phyloP scores from a whole-genome alignment of 2,329 filamentous ascomycete species.

The Ilyonectria destructans region DNA sequence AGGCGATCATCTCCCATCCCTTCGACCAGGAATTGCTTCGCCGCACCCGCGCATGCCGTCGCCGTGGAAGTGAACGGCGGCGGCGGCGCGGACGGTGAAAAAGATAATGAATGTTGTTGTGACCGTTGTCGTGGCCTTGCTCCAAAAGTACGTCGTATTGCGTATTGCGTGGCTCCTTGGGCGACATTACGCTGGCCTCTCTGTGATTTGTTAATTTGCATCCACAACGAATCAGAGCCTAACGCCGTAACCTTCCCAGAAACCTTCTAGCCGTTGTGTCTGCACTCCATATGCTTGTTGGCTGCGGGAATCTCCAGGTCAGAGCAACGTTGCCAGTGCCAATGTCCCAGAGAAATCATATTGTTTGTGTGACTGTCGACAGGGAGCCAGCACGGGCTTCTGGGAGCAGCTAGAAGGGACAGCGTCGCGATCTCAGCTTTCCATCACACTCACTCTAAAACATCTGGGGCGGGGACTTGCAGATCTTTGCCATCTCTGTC shows the following conservation, averaged over 20 bases:
- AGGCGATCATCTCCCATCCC: constrained; percentile 2
- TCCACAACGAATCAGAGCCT: constrained; percentile 36
- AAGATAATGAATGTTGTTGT: constrained; percentile 25
- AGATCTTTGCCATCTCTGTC: constrained; percentile 25
- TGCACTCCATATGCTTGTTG: background rate
- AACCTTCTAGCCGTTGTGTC: constrained; percentile 2
- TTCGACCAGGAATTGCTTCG: constrained; percentile 23
- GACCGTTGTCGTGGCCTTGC: constrained; percentile 11
- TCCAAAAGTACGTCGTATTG: constrained; percentile 20
- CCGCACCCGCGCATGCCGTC: constrained; percentile 25
- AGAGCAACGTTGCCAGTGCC: background rate
- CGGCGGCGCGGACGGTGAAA: constrained; percentile 8
- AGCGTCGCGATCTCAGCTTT: background rate
- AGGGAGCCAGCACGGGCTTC: background rate
- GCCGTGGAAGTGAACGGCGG: constrained; percentile 6
- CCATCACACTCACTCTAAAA: background rate
- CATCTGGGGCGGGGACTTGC: constrained; percentile 2
- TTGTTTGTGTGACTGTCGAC: background rate
- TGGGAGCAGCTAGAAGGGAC: background rate
- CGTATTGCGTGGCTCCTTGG: constrained; percentile 33
- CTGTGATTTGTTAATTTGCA: constrained; percentile 34
- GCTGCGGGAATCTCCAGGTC: background rate
- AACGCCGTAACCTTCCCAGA: constrained; percentile 2
- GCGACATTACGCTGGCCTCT: constrained; percentile 16
- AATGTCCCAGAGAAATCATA: background rate